Conservation (phyloP, 2,329 filamentous ascomycete species). For the Fusarium aywerte region DNA sequence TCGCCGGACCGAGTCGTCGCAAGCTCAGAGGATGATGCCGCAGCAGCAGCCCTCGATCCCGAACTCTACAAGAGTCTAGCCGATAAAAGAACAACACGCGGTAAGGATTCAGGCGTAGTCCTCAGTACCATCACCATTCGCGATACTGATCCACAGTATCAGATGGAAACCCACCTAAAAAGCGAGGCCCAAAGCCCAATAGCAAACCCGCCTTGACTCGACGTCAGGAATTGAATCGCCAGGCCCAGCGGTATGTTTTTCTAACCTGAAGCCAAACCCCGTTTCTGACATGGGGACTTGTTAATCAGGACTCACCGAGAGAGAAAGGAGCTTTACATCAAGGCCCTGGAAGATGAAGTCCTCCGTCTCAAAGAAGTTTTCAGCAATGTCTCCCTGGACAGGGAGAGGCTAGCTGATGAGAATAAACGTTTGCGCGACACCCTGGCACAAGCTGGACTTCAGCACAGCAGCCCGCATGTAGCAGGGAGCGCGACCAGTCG, state of each 20-base stretch:
- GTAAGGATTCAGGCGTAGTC: constrained; percentile 55
- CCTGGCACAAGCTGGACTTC: constrained; percentile 64
- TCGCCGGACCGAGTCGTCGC: constrained; percentile 54
- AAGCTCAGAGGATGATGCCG: constrained; percentile 51
- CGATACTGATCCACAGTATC: constrained; percentile 29
- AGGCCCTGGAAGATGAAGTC: constrained; percentile 90
- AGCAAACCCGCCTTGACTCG: constrained; percentile 93
- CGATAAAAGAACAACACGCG: constrained; percentile 82
- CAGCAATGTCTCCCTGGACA: constrained; percentile 77
- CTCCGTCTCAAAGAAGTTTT: constrained; percentile 88
- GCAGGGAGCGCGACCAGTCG: constrained; percentile 67
- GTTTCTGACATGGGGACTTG: constrained; percentile 18
- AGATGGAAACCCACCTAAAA: constrained; percentile 89
- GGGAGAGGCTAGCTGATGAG: constrained; percentile 79
- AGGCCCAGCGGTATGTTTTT: constrained; percentile 83
- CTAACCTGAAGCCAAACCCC: background rate
- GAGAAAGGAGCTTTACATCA: constrained; percentile 96
- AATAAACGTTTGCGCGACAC: constrained; percentile 76
- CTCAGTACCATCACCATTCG: background rate
- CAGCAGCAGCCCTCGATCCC: constrained; percentile 61
- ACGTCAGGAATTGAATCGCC: constrained; percentile 92
- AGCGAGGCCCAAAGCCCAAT: constrained; percentile 93
- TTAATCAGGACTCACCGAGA: constrained; percentile 88
- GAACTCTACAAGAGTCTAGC: constrained; percentile 73
- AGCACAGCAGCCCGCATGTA: constrained; percentile 45